These are phyloP conservation scores for Sclerotinia subarctica DNA, from an alignment of 2,329 filamentous ascomycete species.

Conservation along the genomic window DNA sequence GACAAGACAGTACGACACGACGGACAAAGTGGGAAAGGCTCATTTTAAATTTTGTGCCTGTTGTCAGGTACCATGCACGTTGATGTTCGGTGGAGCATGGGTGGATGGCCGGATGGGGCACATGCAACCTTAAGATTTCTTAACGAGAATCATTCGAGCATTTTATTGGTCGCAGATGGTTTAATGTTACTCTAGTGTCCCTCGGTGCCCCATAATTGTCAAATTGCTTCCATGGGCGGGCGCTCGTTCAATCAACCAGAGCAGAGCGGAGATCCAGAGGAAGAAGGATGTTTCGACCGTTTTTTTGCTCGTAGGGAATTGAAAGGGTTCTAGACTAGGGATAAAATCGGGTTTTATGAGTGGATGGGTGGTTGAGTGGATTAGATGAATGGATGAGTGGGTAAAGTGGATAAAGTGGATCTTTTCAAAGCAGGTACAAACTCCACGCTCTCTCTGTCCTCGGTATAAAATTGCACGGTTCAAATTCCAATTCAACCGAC, in stretches of 20 bases:
- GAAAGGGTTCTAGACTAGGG: slow-evolving; percentile 8
- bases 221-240: neutral
- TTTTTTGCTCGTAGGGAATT: neutral
- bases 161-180: neutral
- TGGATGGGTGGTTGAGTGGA: neutral
- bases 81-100: neutral
- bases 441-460: too few relatives aligned
- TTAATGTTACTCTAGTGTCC: neutral
- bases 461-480: neutral
- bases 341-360: neutral
- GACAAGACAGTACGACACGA: too few relatives aligned
- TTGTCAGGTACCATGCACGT: neutral
- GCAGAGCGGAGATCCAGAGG: neutral
- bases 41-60: slow-evolving; percentile 15
- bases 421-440: slow-evolving; percentile 11
- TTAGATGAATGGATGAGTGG: neutral
- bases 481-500: neutral
- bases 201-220: neutral
- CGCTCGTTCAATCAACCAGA: neutral
- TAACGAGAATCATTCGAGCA: neutral
- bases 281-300: neutral
- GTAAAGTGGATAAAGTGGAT: neutral
- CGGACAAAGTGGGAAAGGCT: slow-evolving; percentile 11
- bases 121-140: neutral
- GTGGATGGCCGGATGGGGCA: neutral